Base-by-base conservation (phyloP, 169 alveolate genomes). In the Eimeria sp. region DNA sequence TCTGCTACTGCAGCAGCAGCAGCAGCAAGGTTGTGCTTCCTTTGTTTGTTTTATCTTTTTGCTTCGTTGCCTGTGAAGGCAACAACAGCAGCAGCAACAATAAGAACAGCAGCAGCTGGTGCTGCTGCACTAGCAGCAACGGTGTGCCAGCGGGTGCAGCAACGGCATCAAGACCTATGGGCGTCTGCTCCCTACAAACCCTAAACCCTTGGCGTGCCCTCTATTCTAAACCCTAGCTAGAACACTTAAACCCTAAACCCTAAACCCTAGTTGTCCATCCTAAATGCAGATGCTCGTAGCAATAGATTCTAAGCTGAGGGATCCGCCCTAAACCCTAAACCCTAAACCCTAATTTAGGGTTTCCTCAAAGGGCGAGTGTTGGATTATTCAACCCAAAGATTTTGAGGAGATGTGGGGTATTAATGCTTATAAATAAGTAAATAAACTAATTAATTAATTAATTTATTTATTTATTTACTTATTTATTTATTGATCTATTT, bases 321-420 rank as follows among this genome's bases (percentile, higher is more conserved):
- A 51, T 27, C 78, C 61, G 61, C 61, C 16, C 0, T 54, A 54
- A 54, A 54, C 61, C 61, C 61, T 40, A 72, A 27, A 0, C 43
- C 82, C 43, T 10, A 72, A 72, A 72, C 87, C 61, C 87, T 76
- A 76, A 76, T n/a, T 76, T 27, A 20, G 54, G 70, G 70, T 18
- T 18, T 61, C 9, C n/a, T n/a, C n/a, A n/a, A n/a, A n/a, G n/a
- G n/a, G n/a, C n/a, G n/a, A n/a, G n/a, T 4, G n/a, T 7, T 61
- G 70, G 0, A 16, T 61, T 18, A 0, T 7, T 54, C 4, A 34
- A 34, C 40, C 40, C n/a, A n/a, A n/a, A n/a, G 61, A 54, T 58
- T 5, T 58, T 58, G 7, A 18, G 22, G 67, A 18, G 67, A 7
- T 14, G 16, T 14, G 16, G 67, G 5, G n/a, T 9, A 58, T n/a